Percentiles rank a stretch among this genome's conserved stretches.
Conservation (phyloP, 441 rosid species). For the Pelargonium cotyledonis region DNA sequence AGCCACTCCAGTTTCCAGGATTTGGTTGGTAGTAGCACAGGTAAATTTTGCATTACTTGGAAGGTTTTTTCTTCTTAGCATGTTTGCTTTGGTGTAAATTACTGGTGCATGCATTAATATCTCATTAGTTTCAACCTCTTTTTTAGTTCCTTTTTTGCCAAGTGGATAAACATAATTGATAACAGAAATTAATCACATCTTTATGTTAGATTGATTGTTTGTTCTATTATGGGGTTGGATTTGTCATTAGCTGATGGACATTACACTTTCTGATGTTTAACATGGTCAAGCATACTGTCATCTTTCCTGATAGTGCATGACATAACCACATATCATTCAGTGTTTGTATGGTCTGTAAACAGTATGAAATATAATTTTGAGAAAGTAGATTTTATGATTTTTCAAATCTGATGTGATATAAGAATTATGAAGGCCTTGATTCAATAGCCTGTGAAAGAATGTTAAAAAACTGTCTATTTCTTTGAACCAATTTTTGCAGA, state of each 20-base stretch:
- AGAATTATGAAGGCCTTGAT: too few relatives aligned
- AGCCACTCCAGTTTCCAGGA: constrained; percentile 19
- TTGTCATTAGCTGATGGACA: neutral
- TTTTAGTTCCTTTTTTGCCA: neutral
- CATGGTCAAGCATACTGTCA: neutral
- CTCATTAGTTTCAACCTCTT: neutral
- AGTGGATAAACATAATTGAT: neutral
- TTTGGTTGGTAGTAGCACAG: constrained; percentile 25
- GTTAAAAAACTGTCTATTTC: neutral
- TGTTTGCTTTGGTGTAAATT: neutral
- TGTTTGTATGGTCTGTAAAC: neutral
- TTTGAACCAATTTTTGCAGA: neutral
- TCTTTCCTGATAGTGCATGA: neutral
- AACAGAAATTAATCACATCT: neutral
- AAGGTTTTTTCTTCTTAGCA: neutral
- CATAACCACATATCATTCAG: too few relatives aligned
- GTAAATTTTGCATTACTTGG: constrained; percentile 28
- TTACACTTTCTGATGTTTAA: neutral
- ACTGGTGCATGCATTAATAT: neutral
- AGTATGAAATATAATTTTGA: neutral
- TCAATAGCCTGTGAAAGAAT: neutral
- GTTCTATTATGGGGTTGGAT: neutral
- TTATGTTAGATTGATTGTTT: neutral
- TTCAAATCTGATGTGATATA: neutral
- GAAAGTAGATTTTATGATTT: neutral